Evolutionary conservation across 1,139 yeast species (phyloP).

Genomic region (Hyphopichia wangnamkhiaoensis): DNA sequence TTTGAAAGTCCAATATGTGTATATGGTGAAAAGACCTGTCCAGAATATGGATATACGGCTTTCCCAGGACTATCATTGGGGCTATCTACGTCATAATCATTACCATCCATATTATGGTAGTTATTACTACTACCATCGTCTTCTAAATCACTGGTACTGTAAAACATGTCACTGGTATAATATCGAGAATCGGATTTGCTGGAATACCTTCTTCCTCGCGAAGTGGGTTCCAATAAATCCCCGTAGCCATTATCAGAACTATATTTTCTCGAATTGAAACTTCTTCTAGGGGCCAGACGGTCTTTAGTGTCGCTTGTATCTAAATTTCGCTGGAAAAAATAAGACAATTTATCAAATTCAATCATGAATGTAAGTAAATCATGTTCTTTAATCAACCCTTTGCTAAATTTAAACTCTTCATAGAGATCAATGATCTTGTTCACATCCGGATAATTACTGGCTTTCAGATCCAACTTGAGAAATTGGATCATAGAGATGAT

Average conservation of each 20-base stretch:
- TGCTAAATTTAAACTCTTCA: conserved; percentile 71
- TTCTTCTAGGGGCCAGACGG: neutral
- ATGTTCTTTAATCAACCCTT: conserved; percentile 55
- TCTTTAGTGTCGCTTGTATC: conserved; percentile 2
- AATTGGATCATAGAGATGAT: conserved; percentile 25
- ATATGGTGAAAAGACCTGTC: neutral
- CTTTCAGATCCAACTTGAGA: conserved; percentile 5
- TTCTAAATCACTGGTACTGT: neutral
- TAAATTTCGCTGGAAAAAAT: conserved; percentile 9
- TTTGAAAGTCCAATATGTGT: neutral
- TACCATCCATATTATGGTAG: neutral
- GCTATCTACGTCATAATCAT: neutral
- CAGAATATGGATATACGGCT: too few relatives aligned
- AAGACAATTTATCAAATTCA: conserved; percentile 24
- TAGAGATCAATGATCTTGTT: conserved; percentile 52
- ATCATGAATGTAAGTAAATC: conserved; percentile 65
- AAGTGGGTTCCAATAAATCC: neutral
- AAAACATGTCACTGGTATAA: conserved; percentile 1
- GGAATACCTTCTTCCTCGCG: neutral
- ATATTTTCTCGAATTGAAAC: neutral
- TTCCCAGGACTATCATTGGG: neutral
- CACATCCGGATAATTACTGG: conserved; percentile 19
- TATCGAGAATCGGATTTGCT: conserved; percentile 1
- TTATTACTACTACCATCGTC: neutral
- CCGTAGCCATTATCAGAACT: conserved; percentile 5